Base-by-base conservation (phyloP, 1,139 yeast species). In the Geotrichum bryndzae region DNA sequence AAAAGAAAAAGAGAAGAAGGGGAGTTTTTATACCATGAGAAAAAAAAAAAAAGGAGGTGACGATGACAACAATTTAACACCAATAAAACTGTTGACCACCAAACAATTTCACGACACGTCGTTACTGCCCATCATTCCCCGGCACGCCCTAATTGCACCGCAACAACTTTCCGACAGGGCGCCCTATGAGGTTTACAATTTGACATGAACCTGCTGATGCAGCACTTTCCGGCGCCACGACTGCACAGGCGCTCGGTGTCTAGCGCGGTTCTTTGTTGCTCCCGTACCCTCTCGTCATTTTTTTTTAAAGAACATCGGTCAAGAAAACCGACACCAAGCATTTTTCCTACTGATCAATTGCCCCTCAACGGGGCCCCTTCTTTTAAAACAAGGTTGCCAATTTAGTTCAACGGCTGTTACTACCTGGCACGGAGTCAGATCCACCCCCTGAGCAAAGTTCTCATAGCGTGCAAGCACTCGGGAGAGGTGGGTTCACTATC, bases 21-120 rank as follows among this genome's bases (percentile, higher is more conserved):
- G n/a, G 48, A 41, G 48, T n/a, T 41, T 41, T 41, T 41, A 41
- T 41, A 41, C 22, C 22, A 45, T 35, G 22, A 33, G 27, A 51
- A 33, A 54, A 55, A 29, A 51, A 51, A 50, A 54, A 31, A 48
- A 54, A 55, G 59, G 56, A 55, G 56, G 54, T 53, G 45, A 38
- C 31, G 53, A 51, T 33, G 56, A 41, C 46, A 54, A 54, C 57
- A 41, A 10, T 10, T 15, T 6, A 35, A 35, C 41, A 6, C 41
- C 41, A 35, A 35, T 15, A 35, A 41, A 41, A 41, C 48, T 41
- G 48, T 41, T 18, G 48, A 41, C 48, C 48, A 41, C 48, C 48
- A 41, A 41, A 41, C 18, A 41, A 41, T 7, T 5, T 4, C 48
- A 3, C 48, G 22, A 18, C 18, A n/a, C 18, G n/a, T 8, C 48